A percentile compares a stretch with the other conserved stretches of the same genome.
Evolutionary conservation across 2,329 filamentous ascomycete species (phyloP).

Genomic region (Pestalotiopsis sp.): DNA sequence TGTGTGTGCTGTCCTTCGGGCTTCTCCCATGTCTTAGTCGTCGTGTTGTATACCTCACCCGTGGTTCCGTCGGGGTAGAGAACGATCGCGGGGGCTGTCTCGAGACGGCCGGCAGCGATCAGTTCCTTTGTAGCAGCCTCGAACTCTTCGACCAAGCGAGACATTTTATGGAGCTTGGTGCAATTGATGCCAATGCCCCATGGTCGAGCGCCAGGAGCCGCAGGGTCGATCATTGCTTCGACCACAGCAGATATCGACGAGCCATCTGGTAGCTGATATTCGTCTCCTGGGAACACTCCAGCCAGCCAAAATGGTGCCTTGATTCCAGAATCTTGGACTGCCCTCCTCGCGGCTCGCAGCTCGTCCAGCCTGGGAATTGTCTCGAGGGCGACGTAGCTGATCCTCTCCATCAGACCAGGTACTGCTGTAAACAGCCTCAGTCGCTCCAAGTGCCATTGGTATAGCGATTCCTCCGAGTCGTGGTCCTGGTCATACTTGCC

Average conservation of each 20-base stretch:
- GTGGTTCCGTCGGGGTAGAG: constrained; percentile 72
- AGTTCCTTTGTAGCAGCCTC: constrained; percentile 49
- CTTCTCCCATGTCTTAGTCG: constrained; percentile 61
- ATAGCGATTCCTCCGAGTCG: constrained; percentile 44
- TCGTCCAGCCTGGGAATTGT: constrained; percentile 67
- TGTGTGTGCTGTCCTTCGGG: constrained; percentile 29
- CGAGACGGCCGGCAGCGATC: constrained; percentile 32
- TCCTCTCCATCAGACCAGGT: constrained; percentile 36
- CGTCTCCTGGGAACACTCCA: constrained; percentile 62
- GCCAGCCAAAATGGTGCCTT: constrained; percentile 60
- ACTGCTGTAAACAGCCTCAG: constrained; percentile 52
- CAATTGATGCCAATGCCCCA: constrained; percentile 72
- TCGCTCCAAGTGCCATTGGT: constrained; percentile 59
- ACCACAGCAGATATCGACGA: constrained; percentile 45
- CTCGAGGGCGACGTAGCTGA: constrained; percentile 65
- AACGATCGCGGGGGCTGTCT: constrained; percentile 56
- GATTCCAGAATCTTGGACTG: constrained; percentile 30
- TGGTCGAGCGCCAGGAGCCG: constrained; percentile 36
- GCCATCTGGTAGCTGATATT: constrained; percentile 59
- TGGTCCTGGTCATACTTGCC: constrained; percentile 59
- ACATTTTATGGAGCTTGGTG: constrained; percentile 66
- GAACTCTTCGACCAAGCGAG: constrained; percentile 55
- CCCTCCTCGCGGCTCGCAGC: constrained; percentile 54
- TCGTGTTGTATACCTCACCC: constrained; percentile 68
- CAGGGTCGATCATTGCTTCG: constrained; percentile 27